Conservation (phyloP, 2,329 filamentous ascomycete species). For the Ampelomyces quisqualis region DNA sequence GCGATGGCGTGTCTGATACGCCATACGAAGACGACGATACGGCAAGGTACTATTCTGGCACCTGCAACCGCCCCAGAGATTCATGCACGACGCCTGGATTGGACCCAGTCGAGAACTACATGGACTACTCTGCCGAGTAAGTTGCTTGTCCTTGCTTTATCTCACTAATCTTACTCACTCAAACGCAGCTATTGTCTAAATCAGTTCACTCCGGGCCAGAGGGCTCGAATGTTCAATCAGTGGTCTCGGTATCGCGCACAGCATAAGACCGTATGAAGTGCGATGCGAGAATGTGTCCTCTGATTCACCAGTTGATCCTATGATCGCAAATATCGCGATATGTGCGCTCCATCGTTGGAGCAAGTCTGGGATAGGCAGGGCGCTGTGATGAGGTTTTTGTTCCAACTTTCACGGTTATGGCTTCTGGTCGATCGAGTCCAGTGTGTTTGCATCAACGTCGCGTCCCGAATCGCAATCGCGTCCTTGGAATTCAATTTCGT, state of each 20-base stretch:
- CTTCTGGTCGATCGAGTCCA: too few species aligned
- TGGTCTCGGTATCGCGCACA: conserved; percentile 12
- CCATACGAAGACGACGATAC: conserved; percentile 16
- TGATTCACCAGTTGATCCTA: too few species aligned
- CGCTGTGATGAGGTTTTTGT: too few species aligned
- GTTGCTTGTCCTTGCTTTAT: not conserved
- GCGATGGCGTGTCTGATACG: conserved; percentile 34
- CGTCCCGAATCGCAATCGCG: too few species aligned
- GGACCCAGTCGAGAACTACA: conserved; percentile 40
- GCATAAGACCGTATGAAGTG: not conserved
- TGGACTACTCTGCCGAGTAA: conserved; percentile 36
- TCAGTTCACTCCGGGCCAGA: conserved; percentile 31
- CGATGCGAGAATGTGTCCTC: not conserved
- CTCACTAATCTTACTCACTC: not conserved
- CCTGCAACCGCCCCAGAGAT: conserved; percentile 28
- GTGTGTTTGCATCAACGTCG: too few species aligned
- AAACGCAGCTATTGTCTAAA: conserved; percentile 14
- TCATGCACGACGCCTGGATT: conserved; percentile 29
- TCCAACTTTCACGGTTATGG: too few species aligned
- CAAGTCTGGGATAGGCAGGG: too few species aligned
- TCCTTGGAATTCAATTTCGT: too few species aligned
- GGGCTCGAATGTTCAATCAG: conserved; percentile 22
- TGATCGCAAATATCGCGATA: too few species aligned
- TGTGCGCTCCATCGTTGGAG: too few species aligned
- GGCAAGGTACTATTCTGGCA: conserved; percentile 13